Evolutionary conservation across 2,329 filamentous ascomycete genomes (phyloP).

Genomic region (Hypomyces rosellus): DNA sequence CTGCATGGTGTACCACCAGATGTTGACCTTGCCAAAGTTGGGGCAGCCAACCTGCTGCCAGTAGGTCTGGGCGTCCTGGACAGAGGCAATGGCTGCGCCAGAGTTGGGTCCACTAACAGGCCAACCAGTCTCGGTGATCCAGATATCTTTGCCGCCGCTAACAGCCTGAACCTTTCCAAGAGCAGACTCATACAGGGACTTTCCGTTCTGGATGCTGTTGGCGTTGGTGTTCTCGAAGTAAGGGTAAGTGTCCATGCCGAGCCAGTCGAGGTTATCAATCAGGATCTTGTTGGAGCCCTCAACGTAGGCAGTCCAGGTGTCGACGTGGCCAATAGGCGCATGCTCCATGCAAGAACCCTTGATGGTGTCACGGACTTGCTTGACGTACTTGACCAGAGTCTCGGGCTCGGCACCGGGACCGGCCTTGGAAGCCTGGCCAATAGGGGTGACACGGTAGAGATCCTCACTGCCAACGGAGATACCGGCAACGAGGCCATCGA

Average conservation of each 20-base stretch:
- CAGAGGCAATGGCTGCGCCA: conserved; percentile 56
- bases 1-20: conserved; percentile 74
- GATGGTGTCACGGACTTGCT: conserved; percentile 58
- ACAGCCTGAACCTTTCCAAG: conserved; percentile 52
- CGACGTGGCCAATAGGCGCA: conserved; percentile 71
- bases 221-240: conserved; percentile 69
- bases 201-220: conserved; percentile 60
- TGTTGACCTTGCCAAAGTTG: conserved; percentile 56
- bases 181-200: conserved; percentile 62
- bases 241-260: conserved; percentile 80
- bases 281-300: conserved; percentile 67
- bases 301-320: conserved; percentile 78
- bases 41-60: conserved; percentile 75
- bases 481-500: conserved; percentile 64
- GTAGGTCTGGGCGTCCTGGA: conserved; percentile 67
- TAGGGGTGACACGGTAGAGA: conserved; percentile 71
- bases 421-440: conserved; percentile 56
- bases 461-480: conserved; percentile 87
- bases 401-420: conserved; percentile 58
- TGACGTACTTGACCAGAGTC: conserved; percentile 63
- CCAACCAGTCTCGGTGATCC: conserved; percentile 87
- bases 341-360: conserved; percentile 52
- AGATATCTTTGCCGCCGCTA: conserved; percentile 63
- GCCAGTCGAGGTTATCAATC: conserved; percentile 64
- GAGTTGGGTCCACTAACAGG: conserved; percentile 62